These are phyloP conservation scores for Yamadazyma songkhlaensis DNA, from an alignment of 1,139 yeast genomes.

Conservation along the genomic window DNA sequence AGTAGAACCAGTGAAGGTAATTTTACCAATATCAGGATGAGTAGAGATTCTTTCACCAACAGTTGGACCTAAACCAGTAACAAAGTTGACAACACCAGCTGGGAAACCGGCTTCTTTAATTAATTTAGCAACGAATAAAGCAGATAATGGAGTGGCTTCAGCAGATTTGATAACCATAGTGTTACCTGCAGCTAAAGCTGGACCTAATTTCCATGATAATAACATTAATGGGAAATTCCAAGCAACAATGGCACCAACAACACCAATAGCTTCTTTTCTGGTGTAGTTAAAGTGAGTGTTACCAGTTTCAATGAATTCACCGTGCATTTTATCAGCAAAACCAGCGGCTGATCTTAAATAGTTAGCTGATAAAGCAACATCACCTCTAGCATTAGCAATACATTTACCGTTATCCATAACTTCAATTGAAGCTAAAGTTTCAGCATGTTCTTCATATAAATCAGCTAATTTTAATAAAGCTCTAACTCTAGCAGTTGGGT, in stretches of 20 bases:
- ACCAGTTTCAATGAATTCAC: constrained; percentile 65
- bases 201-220: constrained; percentile 86
- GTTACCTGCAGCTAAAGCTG: constrained; percentile 81
- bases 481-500: constrained; percentile 50
- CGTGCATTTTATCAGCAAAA: constrained; percentile 77
- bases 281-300: constrained; percentile 57
- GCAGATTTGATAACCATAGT: constrained; percentile 79
- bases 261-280: constrained; percentile 68
- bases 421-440: constrained; percentile 64
- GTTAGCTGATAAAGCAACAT: constrained; percentile 59
- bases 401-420: constrained; percentile 82
- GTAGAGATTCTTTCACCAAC: constrained; percentile 72
- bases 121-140: constrained; percentile 59
- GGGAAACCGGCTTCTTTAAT: constrained; percentile 74
- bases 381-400: constrained; percentile 49
- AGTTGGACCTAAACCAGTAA: constrained; percentile 75
- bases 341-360: constrained; percentile 78
- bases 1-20: constrained; percentile 86
- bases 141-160: constrained; percentile 81
- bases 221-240: constrained; percentile 87
- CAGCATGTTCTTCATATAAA: constrained; percentile 57
- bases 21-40: constrained; percentile 69
- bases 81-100: constrained; percentile 72
- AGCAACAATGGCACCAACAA: constrained; percentile 80
- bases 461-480: constrained; percentile 61